A percentile compares a stretch with the other conserved stretches of the same genome.
Evolutionary conservation across 2,329 filamentous ascomycete species (phyloP).

Genomic region (Endothia cerciana): DNA sequence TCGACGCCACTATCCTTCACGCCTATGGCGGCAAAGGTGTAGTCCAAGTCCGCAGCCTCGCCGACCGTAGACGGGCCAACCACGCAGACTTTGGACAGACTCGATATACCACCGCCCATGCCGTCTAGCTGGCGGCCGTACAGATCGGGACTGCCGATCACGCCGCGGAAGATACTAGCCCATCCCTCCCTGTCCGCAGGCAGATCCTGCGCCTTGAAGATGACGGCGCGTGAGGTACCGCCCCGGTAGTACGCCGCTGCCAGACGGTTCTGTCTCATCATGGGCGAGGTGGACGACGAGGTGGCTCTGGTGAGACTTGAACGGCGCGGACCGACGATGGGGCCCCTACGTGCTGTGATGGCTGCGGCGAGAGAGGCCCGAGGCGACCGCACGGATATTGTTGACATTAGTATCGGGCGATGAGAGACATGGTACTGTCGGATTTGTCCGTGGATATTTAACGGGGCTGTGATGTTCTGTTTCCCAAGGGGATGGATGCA

Average conservation of each 20-base stretch:
- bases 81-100: constrained; percentile 72
- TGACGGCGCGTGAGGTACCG: constrained; percentile 70
- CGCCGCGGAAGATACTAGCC: constrained; percentile 58
- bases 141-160: constrained; percentile 68
- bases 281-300: background rate
- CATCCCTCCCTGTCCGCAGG: constrained; percentile 50
- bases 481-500: too few relatives aligned
- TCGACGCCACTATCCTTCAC: constrained; percentile 65
- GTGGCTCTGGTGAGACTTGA: background rate
- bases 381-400: background rate
- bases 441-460: background rate
- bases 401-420: background rate
- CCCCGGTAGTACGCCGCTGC: constrained; percentile 67
- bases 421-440: background rate
- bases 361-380: background rate
- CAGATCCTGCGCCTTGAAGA: constrained; percentile 59
- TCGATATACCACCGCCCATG: constrained; percentile 70
- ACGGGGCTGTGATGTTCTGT: background rate
- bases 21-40: constrained; percentile 72
- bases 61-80: constrained; percentile 54
- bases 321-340: background rate
- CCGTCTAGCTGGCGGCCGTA: constrained; percentile 74
- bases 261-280: constrained; percentile 33
- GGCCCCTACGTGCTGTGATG: background rate
- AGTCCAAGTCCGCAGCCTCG: constrained; percentile 63